Percentiles rank a stretch among this genome's conserved stretches.
Conservation (phyloP, 305 asterid genomes). For the Solanum chacoense region DNA sequence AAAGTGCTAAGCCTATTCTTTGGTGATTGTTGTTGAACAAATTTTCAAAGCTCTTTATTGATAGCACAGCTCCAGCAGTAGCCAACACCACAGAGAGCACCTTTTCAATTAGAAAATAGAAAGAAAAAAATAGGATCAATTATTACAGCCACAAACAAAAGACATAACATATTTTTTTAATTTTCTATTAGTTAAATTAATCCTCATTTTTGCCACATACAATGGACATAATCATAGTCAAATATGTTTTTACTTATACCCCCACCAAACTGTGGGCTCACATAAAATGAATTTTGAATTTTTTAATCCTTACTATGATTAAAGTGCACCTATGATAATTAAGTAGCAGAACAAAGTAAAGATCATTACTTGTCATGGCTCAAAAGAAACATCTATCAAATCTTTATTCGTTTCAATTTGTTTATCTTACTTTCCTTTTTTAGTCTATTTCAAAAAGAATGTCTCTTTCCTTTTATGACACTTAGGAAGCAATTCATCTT, state of each 20-base stretch:
- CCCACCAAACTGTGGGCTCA: constrained; percentile 34
- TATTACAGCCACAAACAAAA: not conserved
- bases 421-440: not conserved
- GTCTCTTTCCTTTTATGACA: not conserved
- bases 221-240: not conserved
- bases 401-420: fast-evolving
- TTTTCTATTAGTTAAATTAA: not conserved
- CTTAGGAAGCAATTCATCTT: not conserved
- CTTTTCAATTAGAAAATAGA: constrained; percentile 16
- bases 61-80: constrained; percentile 56
- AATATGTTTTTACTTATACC: not conserved
- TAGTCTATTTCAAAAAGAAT: too few species aligned
- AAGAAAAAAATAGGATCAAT: not conserved
- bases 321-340: constrained; percentile 28
- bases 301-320: constrained; percentile 12
- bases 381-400: constrained; percentile 4
- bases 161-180: not conserved
- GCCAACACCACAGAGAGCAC: constrained; percentile 44
- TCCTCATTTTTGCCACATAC: not conserved
- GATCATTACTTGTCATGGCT: constrained; percentile 12
- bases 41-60: constrained; percentile 65
- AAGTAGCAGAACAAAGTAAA: constrained; percentile 19
- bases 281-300: constrained; percentile 1
- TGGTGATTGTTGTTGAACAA: constrained; percentile 66
- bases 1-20: constrained; percentile 74